These are phyloP conservation scores for Clavulina sp. DNA, from an alignment of 768 basidiomycete species.

Conservation along the genomic window DNA sequence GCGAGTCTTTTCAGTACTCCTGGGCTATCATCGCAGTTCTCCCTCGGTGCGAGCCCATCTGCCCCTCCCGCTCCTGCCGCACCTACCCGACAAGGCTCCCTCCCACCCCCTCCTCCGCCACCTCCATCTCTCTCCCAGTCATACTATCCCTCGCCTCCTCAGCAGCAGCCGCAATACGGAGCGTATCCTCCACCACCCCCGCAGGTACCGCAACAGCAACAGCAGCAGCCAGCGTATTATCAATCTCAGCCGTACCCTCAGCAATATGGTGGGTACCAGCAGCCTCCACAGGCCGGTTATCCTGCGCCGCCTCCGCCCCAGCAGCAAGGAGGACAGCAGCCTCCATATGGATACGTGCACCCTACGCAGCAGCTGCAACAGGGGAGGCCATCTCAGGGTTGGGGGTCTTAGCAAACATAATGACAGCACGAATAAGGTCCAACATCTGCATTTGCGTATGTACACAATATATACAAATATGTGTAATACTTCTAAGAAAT, in stretches of 20 bases:
- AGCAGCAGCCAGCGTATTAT: conserved; percentile 3
- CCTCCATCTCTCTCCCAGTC: conserved; percentile 5
- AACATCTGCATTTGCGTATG: too few species aligned
- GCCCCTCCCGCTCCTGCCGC: conserved; percentile 8
- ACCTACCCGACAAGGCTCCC: conserved; percentile 1
- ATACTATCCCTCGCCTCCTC: background rate
- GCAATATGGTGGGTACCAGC: background rate
- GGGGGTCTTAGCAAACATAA: too few species aligned
- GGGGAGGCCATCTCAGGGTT: too few species aligned
- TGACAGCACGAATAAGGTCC: too few species aligned
- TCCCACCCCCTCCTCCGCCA: conserved; percentile 7
- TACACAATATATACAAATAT: too few species aligned
- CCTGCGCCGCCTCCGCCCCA: too few species aligned
- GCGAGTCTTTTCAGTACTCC: conserved; percentile 9
- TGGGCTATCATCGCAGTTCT: conserved; percentile 5
- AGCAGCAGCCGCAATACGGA: background rate
- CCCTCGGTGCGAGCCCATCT: background rate
- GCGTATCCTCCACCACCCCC: conserved; percentile 4
- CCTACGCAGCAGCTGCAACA: too few species aligned
- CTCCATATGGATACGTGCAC: too few species aligned
- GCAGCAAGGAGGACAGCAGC: too few species aligned
- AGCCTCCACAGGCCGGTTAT: too few species aligned
- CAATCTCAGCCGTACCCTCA: conserved; percentile 3
- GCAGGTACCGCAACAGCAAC: conserved; percentile 1
- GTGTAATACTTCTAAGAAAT: too few species aligned